Conservation (phyloP, 805 yeast species). For the Kuraishia molischiana region DNA sequence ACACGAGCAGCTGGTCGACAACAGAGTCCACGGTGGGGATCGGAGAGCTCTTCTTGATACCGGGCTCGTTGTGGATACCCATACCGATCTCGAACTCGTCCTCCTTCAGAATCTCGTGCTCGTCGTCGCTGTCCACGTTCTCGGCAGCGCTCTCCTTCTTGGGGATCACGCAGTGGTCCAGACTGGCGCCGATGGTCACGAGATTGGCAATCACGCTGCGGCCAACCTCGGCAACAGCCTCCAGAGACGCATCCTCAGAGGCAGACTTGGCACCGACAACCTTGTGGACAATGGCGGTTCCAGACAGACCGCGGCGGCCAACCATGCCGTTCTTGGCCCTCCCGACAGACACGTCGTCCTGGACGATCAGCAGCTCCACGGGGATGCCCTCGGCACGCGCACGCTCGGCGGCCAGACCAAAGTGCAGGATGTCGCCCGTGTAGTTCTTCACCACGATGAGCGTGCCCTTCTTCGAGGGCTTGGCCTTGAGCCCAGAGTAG, state of each 20-base stretch:
- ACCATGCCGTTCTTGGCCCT: constrained; percentile 80
- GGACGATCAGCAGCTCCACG: constrained; percentile 67
- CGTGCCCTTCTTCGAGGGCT: constrained; percentile 49
- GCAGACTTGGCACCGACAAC: constrained; percentile 64
- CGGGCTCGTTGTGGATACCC: constrained; percentile 96
- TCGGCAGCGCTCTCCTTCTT: constrained; percentile 51
- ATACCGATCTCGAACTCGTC: constrained; percentile 83
- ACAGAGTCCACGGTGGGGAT: constrained; percentile 65
- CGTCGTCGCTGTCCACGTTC: constrained; percentile 23
- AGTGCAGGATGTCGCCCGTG: constrained; percentile 90
- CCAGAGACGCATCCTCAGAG: constrained; percentile 30
- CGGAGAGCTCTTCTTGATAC: constrained; percentile 51
- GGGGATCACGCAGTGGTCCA: constrained; percentile 87
- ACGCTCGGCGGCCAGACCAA: constrained; percentile 85
- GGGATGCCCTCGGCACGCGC: constrained; percentile 70
- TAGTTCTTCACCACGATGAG: constrained; percentile 81
- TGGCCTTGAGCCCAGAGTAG: constrained; percentile 55
- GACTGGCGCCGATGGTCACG: constrained; percentile 83
- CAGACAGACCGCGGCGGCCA: constrained; percentile 92
- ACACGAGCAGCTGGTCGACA: constrained; percentile 46
- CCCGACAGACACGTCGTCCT: constrained; percentile 95
- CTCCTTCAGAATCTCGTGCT: constrained; percentile 32
- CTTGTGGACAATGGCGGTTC: constrained; percentile 82
- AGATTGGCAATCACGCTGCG: constrained; percentile 48
- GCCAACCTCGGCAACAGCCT: constrained; percentile 50